Base-by-base conservation (phyloP, 257 asterid species). In the Leonotis leonurus region DNA sequence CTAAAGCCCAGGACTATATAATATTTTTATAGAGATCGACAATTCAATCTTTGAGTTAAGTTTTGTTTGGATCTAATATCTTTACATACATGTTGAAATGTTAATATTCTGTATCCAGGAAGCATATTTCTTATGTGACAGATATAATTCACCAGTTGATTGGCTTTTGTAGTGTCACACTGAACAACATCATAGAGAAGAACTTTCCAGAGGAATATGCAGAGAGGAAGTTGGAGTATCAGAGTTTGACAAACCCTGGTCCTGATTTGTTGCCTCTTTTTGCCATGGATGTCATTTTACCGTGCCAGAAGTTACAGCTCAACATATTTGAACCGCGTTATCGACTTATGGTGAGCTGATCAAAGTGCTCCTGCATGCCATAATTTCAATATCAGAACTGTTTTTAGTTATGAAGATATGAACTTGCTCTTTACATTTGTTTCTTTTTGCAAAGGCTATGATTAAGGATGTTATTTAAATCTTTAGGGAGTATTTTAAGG, bases 301-400 rank as follows among this genome's bases (percentile, higher is more conserved):
- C 99, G 13, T 93, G 97, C 81, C 97, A 89, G 81, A 93, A 89
- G 81, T 70, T 90, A 72, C 96, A 88, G 65, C 84, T 93, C 29
- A 93, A 93, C 78, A 93, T 89, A 73, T 93, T 89, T 78, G 99
- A 93, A 76, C 99, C 99, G 62, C 97, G 97, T 56, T 93, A 93
- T 75, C 82, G 99, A 64, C 94, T 93, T 44, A 87, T 93, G 99
- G 99, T 93, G 58, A 83, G 89, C 73, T 56, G n/a, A 71, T 60
- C 44, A 57, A 13, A 26, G 35, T 18, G 20, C 50, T 36, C 59
- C 49, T 33, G 18, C 50, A 29, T 55, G 58, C 52, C 49, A 6
- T 60, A 18, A 29, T 36, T 36, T 56, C 55, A 22, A 48, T 17
- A 24, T 14, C 20, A 56, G 57, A 13, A 33, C 11, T 6, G 4